These are phyloP conservation scores for Rhodomyrtus tomentosa DNA, from an alignment of 345 rosid genomes.

Conservation along the genomic window DNA sequence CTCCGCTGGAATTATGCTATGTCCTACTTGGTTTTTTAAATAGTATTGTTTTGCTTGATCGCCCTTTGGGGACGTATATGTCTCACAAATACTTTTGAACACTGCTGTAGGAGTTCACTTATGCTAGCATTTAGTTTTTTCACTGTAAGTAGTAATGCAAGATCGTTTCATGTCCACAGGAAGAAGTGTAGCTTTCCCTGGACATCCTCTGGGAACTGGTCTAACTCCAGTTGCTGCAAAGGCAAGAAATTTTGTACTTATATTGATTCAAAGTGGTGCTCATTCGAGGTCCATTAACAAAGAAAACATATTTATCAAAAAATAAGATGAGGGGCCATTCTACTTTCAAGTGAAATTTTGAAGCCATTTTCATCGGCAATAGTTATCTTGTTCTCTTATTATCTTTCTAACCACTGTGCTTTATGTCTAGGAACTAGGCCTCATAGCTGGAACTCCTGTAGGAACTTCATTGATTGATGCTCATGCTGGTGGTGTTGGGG, in stretches of 20 bases:
- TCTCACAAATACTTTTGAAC: not conserved
- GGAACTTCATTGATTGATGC: slow-evolving; percentile 95
- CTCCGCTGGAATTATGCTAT: not conserved
- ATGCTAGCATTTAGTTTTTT: not conserved
- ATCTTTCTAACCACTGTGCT: not conserved
- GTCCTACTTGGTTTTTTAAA: not conserved
- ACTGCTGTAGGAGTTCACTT: not conserved
- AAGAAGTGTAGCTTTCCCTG: slow-evolving; percentile 96
- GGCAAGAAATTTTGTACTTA: slow-evolving; percentile 46
- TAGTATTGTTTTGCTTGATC: not conserved
- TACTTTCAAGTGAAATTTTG: not conserved
- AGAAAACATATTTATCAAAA: not conserved
- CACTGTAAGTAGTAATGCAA: not conserved
- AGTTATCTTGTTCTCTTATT: not conserved
- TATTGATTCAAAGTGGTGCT: slow-evolving; percentile 27
- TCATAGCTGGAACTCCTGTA: slow-evolving; percentile 71
- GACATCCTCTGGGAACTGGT: slow-evolving; percentile 91
- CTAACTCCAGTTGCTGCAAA: slow-evolving; percentile 81
- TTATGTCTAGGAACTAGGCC: slow-evolving; percentile 62
- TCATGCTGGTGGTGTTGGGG: slow-evolving; percentile 98
- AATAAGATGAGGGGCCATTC: not conserved
- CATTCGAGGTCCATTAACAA: slow-evolving; percentile 20
- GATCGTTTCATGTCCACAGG: slow-evolving; percentile 29
- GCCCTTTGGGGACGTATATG: not conserved
- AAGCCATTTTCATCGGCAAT: not conserved